Evolutionary conservation across 345 rosid species (phyloP).

Genomic region (Anastatica hierochuntica): DNA sequence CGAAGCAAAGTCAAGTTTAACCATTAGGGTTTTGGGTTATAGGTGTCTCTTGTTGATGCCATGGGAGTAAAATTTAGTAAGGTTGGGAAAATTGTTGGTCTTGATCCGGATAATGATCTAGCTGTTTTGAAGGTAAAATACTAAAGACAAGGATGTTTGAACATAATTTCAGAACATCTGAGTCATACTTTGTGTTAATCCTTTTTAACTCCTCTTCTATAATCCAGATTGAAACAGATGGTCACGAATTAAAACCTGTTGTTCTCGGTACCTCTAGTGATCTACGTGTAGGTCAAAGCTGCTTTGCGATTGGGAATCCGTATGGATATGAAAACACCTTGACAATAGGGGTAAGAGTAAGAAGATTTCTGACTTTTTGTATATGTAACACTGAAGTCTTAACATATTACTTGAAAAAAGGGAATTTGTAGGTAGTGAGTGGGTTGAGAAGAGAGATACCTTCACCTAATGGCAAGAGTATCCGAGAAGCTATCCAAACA

Average conservation of each 20-base stretch:
- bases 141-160: neutral
- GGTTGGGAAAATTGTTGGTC: conserved; percentile 61
- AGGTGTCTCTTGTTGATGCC: conserved; percentile 65
- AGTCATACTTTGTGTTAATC: neutral
- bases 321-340: conserved; percentile 85
- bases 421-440: conserved; percentile 57
- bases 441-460: conserved; percentile 88
- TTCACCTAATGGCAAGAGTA: conserved; percentile 73
- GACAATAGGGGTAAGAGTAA: conserved; percentile 72
- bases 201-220: neutral
- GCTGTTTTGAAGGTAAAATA: conserved; percentile 68
- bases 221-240: conserved; percentile 59
- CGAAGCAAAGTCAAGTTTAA: too few species aligned
- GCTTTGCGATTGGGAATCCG: conserved; percentile 85
- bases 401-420: neutral
- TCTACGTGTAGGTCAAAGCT: conserved; percentile 76
- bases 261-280: conserved; percentile 59
- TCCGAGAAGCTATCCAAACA: conserved; percentile 76
- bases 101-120: conserved; percentile 70
- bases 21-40: neutral
- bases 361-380: neutral
- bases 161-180: neutral
- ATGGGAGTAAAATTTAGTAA: conserved; percentile 49
- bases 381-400: neutral
- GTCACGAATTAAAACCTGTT: conserved; percentile 56